Percentiles rank a stretch among this genome's conserved stretches.
Conservation (phyloP, 129 eudicot genomes). For the Chrysanthemum lavandulifolium region DNA sequence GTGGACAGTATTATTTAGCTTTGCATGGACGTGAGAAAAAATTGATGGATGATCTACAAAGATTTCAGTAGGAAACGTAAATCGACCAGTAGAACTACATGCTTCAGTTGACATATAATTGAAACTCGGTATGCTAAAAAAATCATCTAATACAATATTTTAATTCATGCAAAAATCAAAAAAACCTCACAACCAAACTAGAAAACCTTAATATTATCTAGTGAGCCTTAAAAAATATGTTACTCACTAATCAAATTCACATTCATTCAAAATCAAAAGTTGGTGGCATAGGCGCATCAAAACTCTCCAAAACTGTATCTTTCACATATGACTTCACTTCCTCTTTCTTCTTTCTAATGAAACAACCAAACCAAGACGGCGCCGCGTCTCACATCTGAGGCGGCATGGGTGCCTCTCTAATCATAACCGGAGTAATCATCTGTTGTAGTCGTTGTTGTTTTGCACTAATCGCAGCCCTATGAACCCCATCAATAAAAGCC, state of each 20-base stretch:
- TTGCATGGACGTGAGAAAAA: too few species aligned
- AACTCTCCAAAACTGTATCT: slow-evolving; percentile 30
- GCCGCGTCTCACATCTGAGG: neutral
- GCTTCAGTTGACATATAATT: too few species aligned
- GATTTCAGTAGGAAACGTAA: too few species aligned
- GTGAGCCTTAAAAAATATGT: too few species aligned
- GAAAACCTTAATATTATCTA: too few species aligned
- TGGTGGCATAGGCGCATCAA: slow-evolving; percentile 30
- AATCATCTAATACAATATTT: too few species aligned
- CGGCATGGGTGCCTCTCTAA: slow-evolving; percentile 35
- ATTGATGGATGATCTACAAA: too few species aligned
- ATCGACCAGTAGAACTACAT: too few species aligned
- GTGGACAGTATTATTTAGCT: too few species aligned
- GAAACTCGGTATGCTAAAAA: too few species aligned
- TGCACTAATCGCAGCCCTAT: slow-evolving; percentile 26
- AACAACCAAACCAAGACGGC: slow-evolving; percentile 12
- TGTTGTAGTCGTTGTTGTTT: slow-evolving; percentile 28
- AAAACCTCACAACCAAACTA: too few species aligned
- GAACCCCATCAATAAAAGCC: slow-evolving; percentile 64
- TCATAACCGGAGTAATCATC: slow-evolving; percentile 28
- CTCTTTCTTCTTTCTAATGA: slow-evolving; percentile 30
- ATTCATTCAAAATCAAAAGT: slow-evolving; percentile 25
- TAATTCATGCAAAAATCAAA: too few species aligned
- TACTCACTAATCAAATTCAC: neutral
- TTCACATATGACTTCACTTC: slow-evolving; percentile 12